Conservation (phyloP, 2,329 filamentous ascomycete genomes). For the Penicillium sp. region DNA sequence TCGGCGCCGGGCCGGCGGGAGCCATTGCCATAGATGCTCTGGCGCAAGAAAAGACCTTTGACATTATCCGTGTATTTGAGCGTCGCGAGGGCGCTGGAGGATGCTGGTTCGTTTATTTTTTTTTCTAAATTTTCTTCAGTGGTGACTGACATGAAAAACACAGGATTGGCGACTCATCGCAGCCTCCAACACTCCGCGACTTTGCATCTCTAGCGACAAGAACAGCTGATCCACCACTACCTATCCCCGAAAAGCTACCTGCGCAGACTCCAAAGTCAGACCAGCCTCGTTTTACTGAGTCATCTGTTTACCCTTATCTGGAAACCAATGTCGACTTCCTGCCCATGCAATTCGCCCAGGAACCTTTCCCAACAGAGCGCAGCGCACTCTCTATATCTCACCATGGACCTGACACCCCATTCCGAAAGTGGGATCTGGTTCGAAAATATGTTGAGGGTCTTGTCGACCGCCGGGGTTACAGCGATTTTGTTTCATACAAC, state of each 20-base stretch:
- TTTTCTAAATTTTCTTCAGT: background rate
- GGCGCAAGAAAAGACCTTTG: background rate
- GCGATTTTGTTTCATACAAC: background rate
- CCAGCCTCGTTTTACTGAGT: background rate
- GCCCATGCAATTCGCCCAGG: background rate
- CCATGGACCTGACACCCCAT: background rate
- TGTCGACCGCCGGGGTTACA: background rate
- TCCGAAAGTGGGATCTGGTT: background rate
- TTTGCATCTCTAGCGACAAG: background rate
- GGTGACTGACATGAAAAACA: background rate
- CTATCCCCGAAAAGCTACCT: background rate
- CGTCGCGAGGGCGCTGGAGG: background rate
- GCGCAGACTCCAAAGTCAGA: background rate
- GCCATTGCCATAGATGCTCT: background rate
- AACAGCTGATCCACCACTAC: background rate
- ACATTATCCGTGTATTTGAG: constrained; percentile 1
- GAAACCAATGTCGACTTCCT: background rate
- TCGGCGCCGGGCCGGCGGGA: background rate
- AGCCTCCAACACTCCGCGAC: background rate
- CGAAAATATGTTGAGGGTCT: background rate
- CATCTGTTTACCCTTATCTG: background rate
- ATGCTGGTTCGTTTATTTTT: background rate
- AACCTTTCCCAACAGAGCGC: background rate
- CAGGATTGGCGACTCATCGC: background rate
- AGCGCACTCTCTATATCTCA: background rate